Evolutionary conservation across 2,329 filamentous ascomycete genomes (phyloP).

Genomic region (Colletotrichum ledebouriae): DNA sequence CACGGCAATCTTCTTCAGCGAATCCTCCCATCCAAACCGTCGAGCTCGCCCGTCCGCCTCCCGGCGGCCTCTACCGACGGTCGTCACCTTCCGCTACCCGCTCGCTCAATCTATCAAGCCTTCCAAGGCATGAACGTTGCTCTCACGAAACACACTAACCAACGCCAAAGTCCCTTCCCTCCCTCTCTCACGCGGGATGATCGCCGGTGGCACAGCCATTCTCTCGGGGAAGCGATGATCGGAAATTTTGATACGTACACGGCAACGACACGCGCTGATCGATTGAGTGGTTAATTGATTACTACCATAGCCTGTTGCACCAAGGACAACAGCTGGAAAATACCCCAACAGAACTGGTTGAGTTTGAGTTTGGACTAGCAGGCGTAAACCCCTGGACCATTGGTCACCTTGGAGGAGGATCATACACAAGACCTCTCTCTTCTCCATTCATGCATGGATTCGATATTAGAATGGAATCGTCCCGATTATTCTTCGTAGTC

Average conservation of each 20-base stretch:
- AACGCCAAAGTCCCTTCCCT: background rate
- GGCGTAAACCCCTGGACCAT: constrained; percentile 5
- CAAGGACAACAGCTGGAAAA: background rate
- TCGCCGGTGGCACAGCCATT: constrained; percentile 21
- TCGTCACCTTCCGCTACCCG: background rate
- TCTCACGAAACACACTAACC: background rate
- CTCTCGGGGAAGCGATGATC: constrained; percentile 24
- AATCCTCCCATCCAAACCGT: background rate
- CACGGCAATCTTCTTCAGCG: constrained; percentile 15
- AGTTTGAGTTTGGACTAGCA: constrained; percentile 35
- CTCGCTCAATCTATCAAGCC: background rate
- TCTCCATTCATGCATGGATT: background rate
- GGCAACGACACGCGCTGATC: constrained; percentile 2
- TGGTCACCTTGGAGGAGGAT: constrained; percentile 11
- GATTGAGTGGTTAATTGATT: background rate
- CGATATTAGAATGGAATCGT: background rate
- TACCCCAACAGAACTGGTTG: constrained; percentile 3
- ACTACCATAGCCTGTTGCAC: background rate
- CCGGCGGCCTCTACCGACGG: background rate
- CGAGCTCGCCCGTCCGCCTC: constrained; percentile 14
- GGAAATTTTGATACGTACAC: constrained; percentile 20
- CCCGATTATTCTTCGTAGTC: constrained; percentile 22
- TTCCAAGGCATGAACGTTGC: background rate
- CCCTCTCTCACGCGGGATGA: constrained; percentile 34
- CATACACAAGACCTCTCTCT: constrained; percentile 6